Evolutionary conservation across 1,284 basidiomycete genomes (phyloP), one percentile per base, ranked within the genome.

Genomic region (Cystobasidium slooffiae): DNA sequence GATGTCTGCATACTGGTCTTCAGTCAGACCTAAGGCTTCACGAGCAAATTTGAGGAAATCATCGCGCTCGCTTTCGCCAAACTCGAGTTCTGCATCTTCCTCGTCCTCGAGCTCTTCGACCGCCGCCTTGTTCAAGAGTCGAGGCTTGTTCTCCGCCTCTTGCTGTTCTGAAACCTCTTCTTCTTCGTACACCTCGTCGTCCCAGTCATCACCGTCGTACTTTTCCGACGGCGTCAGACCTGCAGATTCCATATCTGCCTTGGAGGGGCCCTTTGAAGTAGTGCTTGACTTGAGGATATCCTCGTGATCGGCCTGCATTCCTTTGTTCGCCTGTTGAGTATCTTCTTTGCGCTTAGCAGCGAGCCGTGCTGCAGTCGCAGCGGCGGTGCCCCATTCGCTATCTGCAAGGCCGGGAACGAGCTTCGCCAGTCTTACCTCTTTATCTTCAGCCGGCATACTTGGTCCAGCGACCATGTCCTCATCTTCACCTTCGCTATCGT

Each of bases 11-110:
- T 94, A 97, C 82, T 93, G 89, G 18, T 88, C 87, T 76, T 93
- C 89, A 61, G 86, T 87, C 77, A 97, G 90, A 0, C 94, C 94
- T 52, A 97, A 84, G 7, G 91, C 88, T 79, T 96, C 91, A 61
- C 92, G 88, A 12, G 94, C 91, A 82, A 97, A 97, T 82, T 92
- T 90, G 56, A 97, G 84, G 78, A 97, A 97, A 77, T 96, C 94
- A 76, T 91, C 92, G 82, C 92, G 87, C 82, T 97, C 94, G 78
- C 91, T 89, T 20, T 86, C 88, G 59, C 91, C 92, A 8, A 84
- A 85, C 16, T 88, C 88, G 44, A 87, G 88, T 31, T 88, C 86
- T 31, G 86, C 80, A 16, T 79, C 79, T 22, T 79, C 82, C 77
- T 75, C 79, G n/a, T 76, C 77, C 20, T 47, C 41, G 49, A 72